Evolutionary conservation across 1,284 basidiomycete species (phyloP).

Genomic region (Leccinum glutinopallens): DNA sequence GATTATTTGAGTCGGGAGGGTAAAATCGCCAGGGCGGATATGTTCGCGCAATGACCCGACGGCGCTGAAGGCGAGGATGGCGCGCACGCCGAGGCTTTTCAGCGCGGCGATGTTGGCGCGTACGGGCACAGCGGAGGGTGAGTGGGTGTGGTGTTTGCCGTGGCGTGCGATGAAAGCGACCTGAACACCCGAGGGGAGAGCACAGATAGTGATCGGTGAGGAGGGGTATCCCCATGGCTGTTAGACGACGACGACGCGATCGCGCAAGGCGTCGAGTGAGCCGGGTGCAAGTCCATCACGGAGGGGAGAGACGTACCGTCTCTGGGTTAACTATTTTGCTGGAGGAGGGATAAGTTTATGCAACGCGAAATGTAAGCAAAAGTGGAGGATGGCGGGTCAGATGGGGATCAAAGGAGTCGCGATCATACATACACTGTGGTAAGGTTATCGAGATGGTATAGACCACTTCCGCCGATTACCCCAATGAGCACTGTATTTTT

Average conservation of each 20-base stretch:
- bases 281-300: neutral
- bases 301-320: constrained; percentile 49
- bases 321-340: constrained; percentile 73
- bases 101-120: constrained; percentile 96
- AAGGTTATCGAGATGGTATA: constrained; percentile 90
- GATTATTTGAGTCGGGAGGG: constrained; percentile 92
- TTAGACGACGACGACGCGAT: neutral
- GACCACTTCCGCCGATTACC: constrained; percentile 83
- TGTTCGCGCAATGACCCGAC: constrained; percentile 97
- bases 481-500: constrained; percentile 62
- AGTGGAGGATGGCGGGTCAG: neutral
- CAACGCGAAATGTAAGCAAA: neutral
- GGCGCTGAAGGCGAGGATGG: constrained; percentile 92
- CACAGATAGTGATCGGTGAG: constrained; percentile 87
- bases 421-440: constrained; percentile 65
- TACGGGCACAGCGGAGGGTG: constrained; percentile 78
- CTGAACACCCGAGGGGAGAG: constrained; percentile 75
- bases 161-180: constrained; percentile 95
- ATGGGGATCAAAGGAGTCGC: neutral
- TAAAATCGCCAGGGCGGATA: constrained; percentile 88
- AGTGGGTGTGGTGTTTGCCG: constrained; percentile 73
- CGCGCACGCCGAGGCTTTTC: constrained; percentile 88
- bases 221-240: constrained; percentile 95
- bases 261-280: neutral
- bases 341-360: neutral